Percentiles rank a stretch among this genome's conserved stretches.
phyloP scores from a whole-genome alignment of 495 filamentous ascomycete species.

The Cercophora sp. region DNA sequence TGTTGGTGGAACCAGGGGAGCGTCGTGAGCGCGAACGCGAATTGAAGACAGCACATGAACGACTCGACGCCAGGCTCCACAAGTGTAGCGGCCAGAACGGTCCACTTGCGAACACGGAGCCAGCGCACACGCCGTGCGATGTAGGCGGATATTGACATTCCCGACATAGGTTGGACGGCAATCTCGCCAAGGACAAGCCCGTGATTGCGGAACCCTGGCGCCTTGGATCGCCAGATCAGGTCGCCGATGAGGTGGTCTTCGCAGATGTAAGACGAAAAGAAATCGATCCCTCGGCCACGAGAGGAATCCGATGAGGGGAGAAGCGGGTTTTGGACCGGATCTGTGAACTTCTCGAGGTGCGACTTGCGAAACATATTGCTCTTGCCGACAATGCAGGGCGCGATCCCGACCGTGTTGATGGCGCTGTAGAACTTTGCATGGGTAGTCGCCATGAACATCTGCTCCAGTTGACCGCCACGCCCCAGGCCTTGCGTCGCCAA shows the following conservation, averaged over 20 bases:
- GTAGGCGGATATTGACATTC: slow-evolving; percentile 76
- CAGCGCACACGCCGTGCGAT: slow-evolving; percentile 81
- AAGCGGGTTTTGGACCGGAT: slow-evolving; percentile 42
- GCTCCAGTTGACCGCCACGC: slow-evolving; percentile 82
- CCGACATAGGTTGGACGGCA: slow-evolving; percentile 81
- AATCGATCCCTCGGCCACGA: slow-evolving; percentile 71
- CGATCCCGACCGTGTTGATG: slow-evolving; percentile 88
- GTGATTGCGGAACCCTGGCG: slow-evolving; percentile 69
- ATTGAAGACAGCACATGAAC: slow-evolving; percentile 73
- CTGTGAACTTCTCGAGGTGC: slow-evolving; percentile 79
- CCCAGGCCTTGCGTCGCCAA: slow-evolving; percentile 16
- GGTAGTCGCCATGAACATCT: slow-evolving; percentile 87
- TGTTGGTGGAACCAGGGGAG: slow-evolving; percentile 56
- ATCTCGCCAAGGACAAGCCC: slow-evolving; percentile 78
- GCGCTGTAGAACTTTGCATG: slow-evolving; percentile 98
- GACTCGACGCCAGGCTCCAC: slow-evolving; percentile 94
- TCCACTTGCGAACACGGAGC: slow-evolving; percentile 93
- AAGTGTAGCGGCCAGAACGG: slow-evolving; percentile 79
- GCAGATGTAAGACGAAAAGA: slow-evolving; percentile 93
- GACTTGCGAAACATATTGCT: slow-evolving; percentile 97
- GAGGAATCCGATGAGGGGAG: slow-evolving; percentile 41
- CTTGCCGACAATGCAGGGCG: slow-evolving; percentile 94
- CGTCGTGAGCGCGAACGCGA: slow-evolving; percentile 73
- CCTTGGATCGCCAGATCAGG: slow-evolving; percentile 67
- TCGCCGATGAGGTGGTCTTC: slow-evolving; percentile 97